A percentile compares a stretch with the other conserved stretches of the same genome.
Conservation (phyloP, 1,284 basidiomycete genomes). For the Moniliophthora roreri region DNA sequence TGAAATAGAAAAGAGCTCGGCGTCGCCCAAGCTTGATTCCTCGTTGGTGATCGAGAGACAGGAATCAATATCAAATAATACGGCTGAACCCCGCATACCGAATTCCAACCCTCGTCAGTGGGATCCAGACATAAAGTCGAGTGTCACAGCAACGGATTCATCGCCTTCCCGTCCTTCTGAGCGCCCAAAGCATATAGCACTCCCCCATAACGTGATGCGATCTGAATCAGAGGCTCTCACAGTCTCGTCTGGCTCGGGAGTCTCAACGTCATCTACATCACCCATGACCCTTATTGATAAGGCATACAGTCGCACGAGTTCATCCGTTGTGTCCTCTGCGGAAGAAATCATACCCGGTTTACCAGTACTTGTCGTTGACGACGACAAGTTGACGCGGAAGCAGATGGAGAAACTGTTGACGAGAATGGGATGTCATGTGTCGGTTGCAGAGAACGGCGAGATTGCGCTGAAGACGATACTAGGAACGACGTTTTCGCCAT, state of each 20-base stretch:
- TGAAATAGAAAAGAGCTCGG: background rate
- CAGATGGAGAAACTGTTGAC: conserved; percentile 72
- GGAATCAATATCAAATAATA: background rate
- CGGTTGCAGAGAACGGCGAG: conserved; percentile 74
- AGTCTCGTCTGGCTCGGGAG: background rate
- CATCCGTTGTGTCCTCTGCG: background rate
- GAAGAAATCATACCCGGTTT: conserved; percentile 13
- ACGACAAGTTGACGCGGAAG: conserved; percentile 63
- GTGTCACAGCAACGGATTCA: no score
- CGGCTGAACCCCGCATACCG: no score
- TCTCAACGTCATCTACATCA: background rate
- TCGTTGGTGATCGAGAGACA: background rate
- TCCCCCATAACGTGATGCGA: background rate
- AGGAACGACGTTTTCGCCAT: conserved; percentile 19
- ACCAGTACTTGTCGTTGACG: conserved; percentile 59
- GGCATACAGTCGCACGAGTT: conserved; percentile 2
- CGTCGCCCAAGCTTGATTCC: background rate
- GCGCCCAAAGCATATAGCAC: background rate
- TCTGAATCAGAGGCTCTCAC: background rate
- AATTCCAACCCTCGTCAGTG: no score
- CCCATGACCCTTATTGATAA: background rate
- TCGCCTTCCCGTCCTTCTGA: no score
- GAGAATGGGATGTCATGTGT: conserved; percentile 65
- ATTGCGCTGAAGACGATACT: conserved; percentile 64
- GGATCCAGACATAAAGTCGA: no score